phyloP scores from a whole-genome alignment of 1,139 yeast species.

The Yamadazyma conglobata region DNA sequence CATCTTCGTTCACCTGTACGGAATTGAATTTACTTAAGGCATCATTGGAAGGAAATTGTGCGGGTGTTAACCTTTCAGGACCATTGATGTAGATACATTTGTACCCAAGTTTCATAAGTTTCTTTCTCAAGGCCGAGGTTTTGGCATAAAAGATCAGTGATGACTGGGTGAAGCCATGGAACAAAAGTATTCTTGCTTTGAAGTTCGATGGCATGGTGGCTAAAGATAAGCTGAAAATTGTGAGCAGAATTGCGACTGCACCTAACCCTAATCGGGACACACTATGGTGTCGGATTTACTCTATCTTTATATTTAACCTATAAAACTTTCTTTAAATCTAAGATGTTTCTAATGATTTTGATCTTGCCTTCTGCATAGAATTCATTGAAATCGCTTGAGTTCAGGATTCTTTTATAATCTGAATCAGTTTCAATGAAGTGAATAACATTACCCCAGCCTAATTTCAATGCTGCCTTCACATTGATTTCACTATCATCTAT shows the following conservation, averaged over 20 bases:
- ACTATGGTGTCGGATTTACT: too few species aligned
- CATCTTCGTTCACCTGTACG: constrained; percentile 22
- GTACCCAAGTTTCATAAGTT: constrained; percentile 35
- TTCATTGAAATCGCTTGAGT: constrained; percentile 28
- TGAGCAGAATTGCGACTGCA: too few species aligned
- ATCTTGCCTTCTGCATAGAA: constrained; percentile 34
- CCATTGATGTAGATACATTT: constrained; percentile 78
- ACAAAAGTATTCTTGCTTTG: constrained; percentile 34
- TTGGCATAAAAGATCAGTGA: constrained; percentile 45
- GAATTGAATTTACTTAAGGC: constrained; percentile 42
- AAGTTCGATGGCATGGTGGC: constrained; percentile 8
- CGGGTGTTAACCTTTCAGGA: constrained; percentile 59
- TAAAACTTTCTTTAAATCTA: constrained; percentile 19
- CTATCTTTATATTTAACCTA: constrained; percentile 1
- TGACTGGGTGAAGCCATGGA: constrained; percentile 46
- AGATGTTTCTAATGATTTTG: constrained; percentile 28
- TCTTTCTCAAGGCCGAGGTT: constrained; percentile 43
- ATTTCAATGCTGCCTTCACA: constrained; percentile 50
- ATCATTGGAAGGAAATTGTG: constrained; percentile 61
- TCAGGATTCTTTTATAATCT: constrained; percentile 33
- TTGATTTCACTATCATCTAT: constrained; percentile 81
- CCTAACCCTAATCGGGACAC: too few species aligned
- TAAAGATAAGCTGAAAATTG: too few species aligned
- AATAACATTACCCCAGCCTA: constrained; percentile 51
- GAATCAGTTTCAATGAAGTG: constrained; percentile 55